Evolutionary conservation across 2,329 filamentous ascomycete genomes (phyloP), one percentile per base, ranked within the genome.

Genomic region (Ophiostoma sp.): DNA sequence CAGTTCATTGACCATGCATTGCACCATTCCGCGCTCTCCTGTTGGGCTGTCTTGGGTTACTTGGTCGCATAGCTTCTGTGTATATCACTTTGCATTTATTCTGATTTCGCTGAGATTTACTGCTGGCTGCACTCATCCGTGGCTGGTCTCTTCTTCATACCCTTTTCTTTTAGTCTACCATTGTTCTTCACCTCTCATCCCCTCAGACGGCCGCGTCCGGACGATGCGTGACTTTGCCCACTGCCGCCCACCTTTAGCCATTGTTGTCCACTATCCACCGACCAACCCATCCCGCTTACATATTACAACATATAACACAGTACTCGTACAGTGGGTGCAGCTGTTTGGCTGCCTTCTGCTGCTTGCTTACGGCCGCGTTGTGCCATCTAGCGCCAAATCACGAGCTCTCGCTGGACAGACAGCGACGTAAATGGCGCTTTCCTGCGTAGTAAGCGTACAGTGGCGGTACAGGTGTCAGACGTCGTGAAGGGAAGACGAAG

Each of bases 131-230:
- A 12, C 5, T 36, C 42, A 36, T 11, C 45, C 8, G n/a, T 49
- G 47, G 14, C 12, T 49, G 14, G 42, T 11, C n/a, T 9, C 49
- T 55, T 55, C 49, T 9, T 55, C 18, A 27, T 45, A 55, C n/a
- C 8, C 8, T 36, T 49, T 49, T 49, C 12, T 11, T n/a, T 16
- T n/a, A 5, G 3, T 16, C 4, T 4, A 12, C 38, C 38, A 4
- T 38, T 58, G 11, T 14, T 58, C 5, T 58, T 14, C 52, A 7
- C 27, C 11, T 9, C 27, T 9, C 52, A 6, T 5, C 12, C 4
- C 9, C n/a, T 52, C 55, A 9, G 11, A 60, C 55, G 55, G 55
- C 55, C 55, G 55, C 55, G 55, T 60, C 55, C 55, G 55, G 55
- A 60, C 55, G 55, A 60, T 14, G 55, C 36, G 27, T 36, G 55